phyloP scores from a whole-genome alignment of 1,139 yeast genomes.

The Blastobotrys indianensis region DNA sequence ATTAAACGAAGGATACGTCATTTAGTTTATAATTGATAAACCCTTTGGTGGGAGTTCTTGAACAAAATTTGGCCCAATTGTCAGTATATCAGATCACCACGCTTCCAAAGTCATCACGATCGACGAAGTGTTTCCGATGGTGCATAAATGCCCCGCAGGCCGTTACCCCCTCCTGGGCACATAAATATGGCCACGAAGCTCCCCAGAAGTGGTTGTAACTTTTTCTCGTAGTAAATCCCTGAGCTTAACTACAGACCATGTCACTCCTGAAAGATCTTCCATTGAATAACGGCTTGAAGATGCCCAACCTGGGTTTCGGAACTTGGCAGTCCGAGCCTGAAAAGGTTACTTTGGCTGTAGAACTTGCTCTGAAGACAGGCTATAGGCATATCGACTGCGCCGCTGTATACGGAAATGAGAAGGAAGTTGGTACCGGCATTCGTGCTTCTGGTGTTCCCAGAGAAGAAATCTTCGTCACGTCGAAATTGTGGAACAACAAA shows the following conservation, averaged over 20 bases:
- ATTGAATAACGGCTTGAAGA: conserved; percentile 28
- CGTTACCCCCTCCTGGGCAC: too few relatives aligned
- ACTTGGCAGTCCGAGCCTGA: conserved; percentile 49
- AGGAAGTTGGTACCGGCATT: conserved; percentile 47
- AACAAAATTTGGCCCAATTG: too few relatives aligned
- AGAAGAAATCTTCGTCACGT: conserved; percentile 66
- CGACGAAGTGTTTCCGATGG: too few relatives aligned
- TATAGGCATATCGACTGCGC: conserved; percentile 65
- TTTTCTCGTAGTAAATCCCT: too few relatives aligned
- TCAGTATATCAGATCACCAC: too few relatives aligned
- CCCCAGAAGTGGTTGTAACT: too few relatives aligned
- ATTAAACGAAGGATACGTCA: too few relatives aligned
- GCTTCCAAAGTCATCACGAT: too few relatives aligned
- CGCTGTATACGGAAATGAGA: conserved; percentile 48
- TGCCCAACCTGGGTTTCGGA: conserved; percentile 52
- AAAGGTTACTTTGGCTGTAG: conserved; percentile 29
- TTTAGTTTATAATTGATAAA: too few relatives aligned
- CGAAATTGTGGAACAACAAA: conserved; percentile 68
- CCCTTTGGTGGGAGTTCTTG: too few relatives aligned
- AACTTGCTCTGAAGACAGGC: conserved; percentile 36
- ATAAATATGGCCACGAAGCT: too few relatives aligned
- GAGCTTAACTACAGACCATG: conserved; percentile 1
- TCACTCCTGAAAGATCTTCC: conserved; percentile 14
- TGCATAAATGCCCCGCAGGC: too few relatives aligned
- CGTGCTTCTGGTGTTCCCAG: conserved; percentile 34